Evolutionary conservation across 1,284 basidiomycete genomes (phyloP).

Genomic region (Filobasidium uniguttulatum): DNA sequence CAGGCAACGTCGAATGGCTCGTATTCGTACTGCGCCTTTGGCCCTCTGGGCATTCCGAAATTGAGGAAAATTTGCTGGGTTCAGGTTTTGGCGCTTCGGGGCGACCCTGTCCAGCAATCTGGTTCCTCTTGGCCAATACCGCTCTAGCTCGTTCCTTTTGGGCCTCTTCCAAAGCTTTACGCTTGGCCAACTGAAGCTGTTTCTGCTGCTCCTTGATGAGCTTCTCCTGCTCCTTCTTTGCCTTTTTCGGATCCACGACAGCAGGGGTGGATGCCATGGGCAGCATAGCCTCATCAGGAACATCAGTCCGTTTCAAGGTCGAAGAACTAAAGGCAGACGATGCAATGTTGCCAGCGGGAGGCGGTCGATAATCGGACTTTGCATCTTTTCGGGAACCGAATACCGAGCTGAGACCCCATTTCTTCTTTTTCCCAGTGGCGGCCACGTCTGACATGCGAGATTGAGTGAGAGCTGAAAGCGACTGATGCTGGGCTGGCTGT

Average conservation of each 20-base stretch:
- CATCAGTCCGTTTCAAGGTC: slow-evolving; percentile 65
- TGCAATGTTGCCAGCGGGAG: slow-evolving; percentile 38
- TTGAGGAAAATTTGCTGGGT: too few species aligned
- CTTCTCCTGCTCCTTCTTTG: slow-evolving; percentile 78
- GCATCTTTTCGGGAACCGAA: slow-evolving; percentile 56
- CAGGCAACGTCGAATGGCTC: slow-evolving; percentile 8
- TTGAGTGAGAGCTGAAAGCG: neutral
- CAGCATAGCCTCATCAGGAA: slow-evolving; percentile 41
- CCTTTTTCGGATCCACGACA: slow-evolving; percentile 59
- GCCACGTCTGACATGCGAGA: slow-evolving; percentile 10
- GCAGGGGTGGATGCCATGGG: slow-evolving; percentile 22
- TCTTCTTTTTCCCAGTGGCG: slow-evolving; percentile 35
- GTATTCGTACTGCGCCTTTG: slow-evolving; percentile 27
- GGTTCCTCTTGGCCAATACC: slow-evolving; percentile 82
- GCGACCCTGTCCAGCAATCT: slow-evolving; percentile 52
- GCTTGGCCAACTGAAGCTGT: slow-evolving; percentile 76
- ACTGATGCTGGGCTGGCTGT: slow-evolving; percentile 13
- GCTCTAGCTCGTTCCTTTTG: slow-evolving; percentile 74
- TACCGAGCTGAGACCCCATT: slow-evolving; percentile 42
- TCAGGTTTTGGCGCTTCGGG: slow-evolving; percentile 15
- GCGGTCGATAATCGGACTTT: slow-evolving; percentile 31
- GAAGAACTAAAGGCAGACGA: slow-evolving; percentile 44
- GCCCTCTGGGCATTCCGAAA: too few species aligned
- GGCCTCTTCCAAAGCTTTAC: slow-evolving; percentile 54
- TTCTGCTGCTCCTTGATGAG: slow-evolving; percentile 64